A percentile compares a stretch with the other conserved stretches of the same genome.
These are phyloP conservation scores for Theobroma cacao DNA, from an alignment of 345 rosid species.

Conservation along the genomic window DNA sequence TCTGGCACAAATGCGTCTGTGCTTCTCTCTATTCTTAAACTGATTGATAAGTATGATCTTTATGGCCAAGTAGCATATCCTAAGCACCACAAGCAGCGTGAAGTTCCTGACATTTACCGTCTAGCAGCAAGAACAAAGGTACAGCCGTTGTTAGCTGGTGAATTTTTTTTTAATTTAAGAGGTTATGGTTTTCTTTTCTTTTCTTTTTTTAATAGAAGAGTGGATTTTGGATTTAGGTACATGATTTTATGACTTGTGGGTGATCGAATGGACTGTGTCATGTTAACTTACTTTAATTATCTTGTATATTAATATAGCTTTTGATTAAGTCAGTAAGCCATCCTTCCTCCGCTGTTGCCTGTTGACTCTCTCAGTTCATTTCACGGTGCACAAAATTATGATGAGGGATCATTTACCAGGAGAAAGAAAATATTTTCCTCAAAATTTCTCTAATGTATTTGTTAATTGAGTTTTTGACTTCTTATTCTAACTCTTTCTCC, in stretches of 20 bases:
- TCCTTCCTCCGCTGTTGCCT: background rate
- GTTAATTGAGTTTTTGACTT: background rate
- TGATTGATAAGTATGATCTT: conserved; percentile 70
- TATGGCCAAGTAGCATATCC: conserved; percentile 88
- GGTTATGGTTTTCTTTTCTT: background rate
- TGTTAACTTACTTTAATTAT: background rate
- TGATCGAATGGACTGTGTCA: background rate
- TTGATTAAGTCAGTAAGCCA: background rate
- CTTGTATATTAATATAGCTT: background rate
- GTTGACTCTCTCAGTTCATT: background rate
- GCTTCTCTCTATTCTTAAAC: conserved; percentile 70
- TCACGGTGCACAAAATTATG: background rate
- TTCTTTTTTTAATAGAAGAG: background rate
- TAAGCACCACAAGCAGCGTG: conserved; percentile 79
- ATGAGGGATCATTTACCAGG: background rate
- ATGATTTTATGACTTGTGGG: background rate
- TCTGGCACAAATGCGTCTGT: conserved; percentile 60
- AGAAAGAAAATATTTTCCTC: background rate
- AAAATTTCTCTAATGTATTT: background rate
- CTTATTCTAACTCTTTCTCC: background rate
- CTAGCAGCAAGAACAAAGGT: conserved; percentile 83
- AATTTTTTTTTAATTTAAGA: background rate
- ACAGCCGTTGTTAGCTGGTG: conserved; percentile 11
- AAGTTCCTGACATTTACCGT: conserved; percentile 74
- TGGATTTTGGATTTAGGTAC: background rate